Evolutionary conservation across 2,329 filamentous ascomycete species (phyloP).

Genomic region (Parasarocladium wereldwijsianum): DNA sequence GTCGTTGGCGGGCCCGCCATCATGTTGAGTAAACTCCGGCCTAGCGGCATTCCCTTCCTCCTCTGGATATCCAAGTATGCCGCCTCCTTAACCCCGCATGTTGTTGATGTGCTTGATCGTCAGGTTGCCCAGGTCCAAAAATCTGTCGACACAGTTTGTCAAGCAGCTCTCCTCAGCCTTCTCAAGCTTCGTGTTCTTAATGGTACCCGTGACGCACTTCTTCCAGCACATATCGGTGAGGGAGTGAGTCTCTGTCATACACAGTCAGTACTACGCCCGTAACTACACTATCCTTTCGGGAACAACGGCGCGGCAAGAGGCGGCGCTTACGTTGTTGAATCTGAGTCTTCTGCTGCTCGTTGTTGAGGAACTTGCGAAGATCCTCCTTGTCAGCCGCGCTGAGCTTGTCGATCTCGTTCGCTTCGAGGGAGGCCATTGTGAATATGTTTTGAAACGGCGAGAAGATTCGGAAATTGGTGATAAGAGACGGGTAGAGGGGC

Average conservation of each 20-base stretch:
- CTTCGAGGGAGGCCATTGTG: slow-evolving; percentile 2
- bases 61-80: too few species aligned
- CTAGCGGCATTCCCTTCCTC: too few species aligned
- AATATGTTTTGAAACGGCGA: too few species aligned
- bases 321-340: slow-evolving; percentile 40
- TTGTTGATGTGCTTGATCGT: slow-evolving; percentile 75
- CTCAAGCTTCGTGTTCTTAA: slow-evolving; percentile 61
- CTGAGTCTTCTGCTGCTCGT: slow-evolving; percentile 73
- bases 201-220: slow-evolving; percentile 70
- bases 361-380: slow-evolving; percentile 71
- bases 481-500: too few species aligned
- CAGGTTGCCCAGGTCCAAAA: slow-evolving; percentile 74
- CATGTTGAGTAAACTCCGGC: too few species aligned
- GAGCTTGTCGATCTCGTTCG: slow-evolving; percentile 54
- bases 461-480: too few species aligned
- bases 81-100: slow-evolving; percentile 23
- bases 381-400: slow-evolving; percentile 73
- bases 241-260: slow-evolving; percentile 32
- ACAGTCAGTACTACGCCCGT: background rate
- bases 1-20: background rate
- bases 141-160: slow-evolving; percentile 85
- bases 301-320: slow-evolving; percentile 8
- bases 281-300: slow-evolving; percentile 2
- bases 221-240: slow-evolving; percentile 75
- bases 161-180: slow-evolving; percentile 69